Conservation (phyloP, 2,329 filamentous ascomycete genomes). For the Neopestalotiopsis clavispora region DNA sequence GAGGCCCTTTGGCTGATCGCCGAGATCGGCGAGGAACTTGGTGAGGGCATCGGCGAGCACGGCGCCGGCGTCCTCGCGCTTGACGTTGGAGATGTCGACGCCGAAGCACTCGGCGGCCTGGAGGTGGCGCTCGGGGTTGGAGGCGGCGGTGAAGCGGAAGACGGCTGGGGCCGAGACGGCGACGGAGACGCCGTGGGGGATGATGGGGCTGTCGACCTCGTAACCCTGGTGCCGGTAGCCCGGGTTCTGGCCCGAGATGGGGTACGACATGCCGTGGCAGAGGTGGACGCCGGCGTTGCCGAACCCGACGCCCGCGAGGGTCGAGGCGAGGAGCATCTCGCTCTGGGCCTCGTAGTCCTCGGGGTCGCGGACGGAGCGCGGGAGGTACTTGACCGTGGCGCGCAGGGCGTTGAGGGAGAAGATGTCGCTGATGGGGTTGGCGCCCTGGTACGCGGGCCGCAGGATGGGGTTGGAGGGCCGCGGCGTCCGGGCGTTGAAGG, state of each 20-base stretch:
- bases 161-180: conserved; percentile 93
- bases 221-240: conserved; percentile 92
- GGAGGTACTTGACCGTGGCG: conserved; percentile 89
- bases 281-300: conserved; percentile 95
- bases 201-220: conserved; percentile 74
- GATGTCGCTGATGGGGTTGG: conserved; percentile 97
- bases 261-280: conserved; percentile 88
- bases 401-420: conserved; percentile 88
- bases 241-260: conserved; percentile 93
- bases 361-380: conserved; percentile 82
- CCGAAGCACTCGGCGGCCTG: conserved; percentile 90
- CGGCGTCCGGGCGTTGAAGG: conserved; percentile 84
- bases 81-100: conserved; percentile 85
- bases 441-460: conserved; percentile 92
- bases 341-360: conserved; percentile 92
- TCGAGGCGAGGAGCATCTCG: conserved; percentile 94
- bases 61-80: conserved; percentile 87
- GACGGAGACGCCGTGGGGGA: conserved; percentile 94
- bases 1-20: conserved; percentile 88
- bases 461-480: conserved; percentile 88
- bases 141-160: conserved; percentile 89
- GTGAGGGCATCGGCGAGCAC: conserved; percentile 83
- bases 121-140: conserved; percentile 91
- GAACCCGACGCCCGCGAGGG: conserved; percentile 92
- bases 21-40: conserved; percentile 80